Evolutionary conservation across 2,329 filamentous ascomycete genomes (phyloP), one percentile per base, ranked within the genome.

Genomic region (Nigrospora sphaerica): DNA sequence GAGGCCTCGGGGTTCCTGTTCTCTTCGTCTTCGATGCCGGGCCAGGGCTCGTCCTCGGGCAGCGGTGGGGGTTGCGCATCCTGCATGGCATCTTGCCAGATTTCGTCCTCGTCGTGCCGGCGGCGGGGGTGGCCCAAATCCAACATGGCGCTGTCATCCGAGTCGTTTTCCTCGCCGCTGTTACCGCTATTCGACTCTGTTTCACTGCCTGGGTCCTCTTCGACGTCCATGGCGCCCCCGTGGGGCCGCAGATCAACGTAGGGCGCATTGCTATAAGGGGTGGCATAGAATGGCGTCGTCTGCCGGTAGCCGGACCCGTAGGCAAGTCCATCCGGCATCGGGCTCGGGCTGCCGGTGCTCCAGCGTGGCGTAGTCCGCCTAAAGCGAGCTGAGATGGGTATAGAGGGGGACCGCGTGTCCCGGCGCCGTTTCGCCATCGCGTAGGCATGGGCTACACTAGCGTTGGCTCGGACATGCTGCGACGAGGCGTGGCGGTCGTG

Each of bases 201-300:
- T 51, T 68, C 62, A 33, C 51, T 60, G 49, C 44, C 57, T 42
- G 50, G 51, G 32, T 61, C 61, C 13, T 65, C 62, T 34, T 64
- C 57, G 6, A 56, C 50, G 2, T 58, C 53, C 41, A 60, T 56
- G 14, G 59, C 58, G 12, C 61, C 59, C 7, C 45, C 56, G 17
- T 52, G 51, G 3, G 56, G 55, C 9, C 67, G 65, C 16, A 65
- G 51, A 45, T 76, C 73, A 12, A 70, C 62, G 10, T 66, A 61
- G 1, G 78, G 72, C 4, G 72, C 77, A 50, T 81, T 83, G 57
- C 85, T 89, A 58, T 84, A 74, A 0, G 86, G 86, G 1, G 86
- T 91, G 3, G 85, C 84, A 57, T 90, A 90, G 52, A 81, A 81
- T 0, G 83, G 85, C 0, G 76, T 80, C 12, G 69, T 71, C 33